These are phyloP conservation scores for Choanephora cucurbitarum DNA, from an alignment of 371 early-diverging fungal species.

Conservation along the genomic window DNA sequence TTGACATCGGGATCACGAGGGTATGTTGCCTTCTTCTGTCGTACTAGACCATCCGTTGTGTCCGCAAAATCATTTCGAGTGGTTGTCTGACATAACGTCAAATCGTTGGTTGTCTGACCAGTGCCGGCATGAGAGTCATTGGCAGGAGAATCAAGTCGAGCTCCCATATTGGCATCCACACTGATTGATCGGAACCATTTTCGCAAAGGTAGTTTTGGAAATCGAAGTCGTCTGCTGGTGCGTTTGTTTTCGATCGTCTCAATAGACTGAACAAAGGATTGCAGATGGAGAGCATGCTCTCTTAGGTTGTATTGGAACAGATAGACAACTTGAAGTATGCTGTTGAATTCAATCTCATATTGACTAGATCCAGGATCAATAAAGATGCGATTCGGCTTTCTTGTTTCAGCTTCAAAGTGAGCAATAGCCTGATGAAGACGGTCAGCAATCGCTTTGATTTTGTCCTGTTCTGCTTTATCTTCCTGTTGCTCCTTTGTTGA, in stretches of 20 bases:
- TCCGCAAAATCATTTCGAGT: constrained; percentile 5
- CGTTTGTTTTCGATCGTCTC: constrained; percentile 25
- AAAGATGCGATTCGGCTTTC: constrained; percentile 2
- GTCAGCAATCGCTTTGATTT: constrained; percentile 3
- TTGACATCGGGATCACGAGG: constrained; percentile 47
- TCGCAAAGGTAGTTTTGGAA: constrained; percentile 25
- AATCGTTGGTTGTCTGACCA: not conserved
- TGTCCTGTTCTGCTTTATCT: not conserved
- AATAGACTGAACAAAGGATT: constrained; percentile 16
- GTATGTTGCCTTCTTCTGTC: constrained; percentile 15
- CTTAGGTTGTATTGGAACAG: constrained; percentile 28
- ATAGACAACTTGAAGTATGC: constrained; percentile 11
- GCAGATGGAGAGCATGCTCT: constrained; percentile 21
- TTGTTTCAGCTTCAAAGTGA: constrained; percentile 5
- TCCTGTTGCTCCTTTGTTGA: not conserved
- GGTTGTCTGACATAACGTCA: constrained; percentile 18
- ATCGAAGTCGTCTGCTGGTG: constrained; percentile 18
- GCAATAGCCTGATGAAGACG: constrained; percentile 9
- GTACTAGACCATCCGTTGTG: not conserved
- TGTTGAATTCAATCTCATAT: constrained; percentile 10
- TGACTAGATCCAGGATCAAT: constrained; percentile 3
- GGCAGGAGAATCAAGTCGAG: constrained; percentile 2
- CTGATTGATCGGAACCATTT: constrained; percentile 28
- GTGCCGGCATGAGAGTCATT: not conserved
- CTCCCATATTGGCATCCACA: constrained; percentile 27